phyloP scores from a whole-genome alignment of 169 alveolate genomes.

The Plasmodium gonderi region DNA sequence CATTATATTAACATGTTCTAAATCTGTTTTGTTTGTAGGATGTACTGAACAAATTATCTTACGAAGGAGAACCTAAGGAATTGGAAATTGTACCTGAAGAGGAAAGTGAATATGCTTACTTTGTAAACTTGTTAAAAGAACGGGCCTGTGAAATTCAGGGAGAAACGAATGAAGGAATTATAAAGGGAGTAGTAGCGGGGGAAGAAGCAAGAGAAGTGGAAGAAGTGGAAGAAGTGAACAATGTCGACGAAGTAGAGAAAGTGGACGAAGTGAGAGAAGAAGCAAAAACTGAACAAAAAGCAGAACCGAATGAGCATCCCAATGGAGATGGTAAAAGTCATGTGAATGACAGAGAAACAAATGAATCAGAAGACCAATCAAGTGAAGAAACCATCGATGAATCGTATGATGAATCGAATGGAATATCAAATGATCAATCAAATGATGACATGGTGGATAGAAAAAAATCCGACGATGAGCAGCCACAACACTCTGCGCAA shows the following conservation, averaged over 20 bases:
- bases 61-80: constrained; percentile 53
- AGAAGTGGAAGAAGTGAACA: neutral
- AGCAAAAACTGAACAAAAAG: too few relatives aligned
- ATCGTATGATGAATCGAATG: neutral
- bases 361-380: neutral
- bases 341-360: neutral
- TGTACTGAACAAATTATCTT: constrained; percentile 53
- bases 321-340: neutral
- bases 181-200: neutral
- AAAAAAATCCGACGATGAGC: neutral
- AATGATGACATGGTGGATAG: neutral
- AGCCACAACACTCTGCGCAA: constrained; percentile 2
- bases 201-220: neutral
- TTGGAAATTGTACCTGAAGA: constrained; percentile 12
- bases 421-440: neutral
- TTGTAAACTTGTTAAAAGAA: constrained; percentile 30
- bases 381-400: neutral
- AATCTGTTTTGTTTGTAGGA: constrained; percentile 16
- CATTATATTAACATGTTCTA: neutral
- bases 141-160: neutral
- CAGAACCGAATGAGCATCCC: too few relatives aligned
- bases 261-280: neutral
- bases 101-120: constrained; percentile 39
- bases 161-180: neutral
- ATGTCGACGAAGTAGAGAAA: neutral